phyloP scores from a whole-genome alignment of 75 land plant genomes.

The Picea glauca region DNA sequence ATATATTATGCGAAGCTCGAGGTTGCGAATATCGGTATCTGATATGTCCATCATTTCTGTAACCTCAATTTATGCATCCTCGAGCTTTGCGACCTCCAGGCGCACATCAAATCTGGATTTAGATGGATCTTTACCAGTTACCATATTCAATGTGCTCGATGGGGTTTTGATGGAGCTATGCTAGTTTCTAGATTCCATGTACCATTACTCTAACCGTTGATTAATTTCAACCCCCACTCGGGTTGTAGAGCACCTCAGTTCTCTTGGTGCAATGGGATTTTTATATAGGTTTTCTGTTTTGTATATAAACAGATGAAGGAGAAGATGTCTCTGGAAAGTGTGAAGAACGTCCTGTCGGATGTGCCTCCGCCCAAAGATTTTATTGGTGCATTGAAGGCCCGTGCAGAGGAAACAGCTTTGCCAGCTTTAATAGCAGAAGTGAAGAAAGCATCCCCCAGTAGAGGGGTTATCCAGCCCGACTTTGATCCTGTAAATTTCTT shows the following conservation, averaged over 20 bases:
- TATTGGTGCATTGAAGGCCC: constrained; percentile 33
- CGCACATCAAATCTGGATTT: too few relatives aligned
- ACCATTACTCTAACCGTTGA: too few relatives aligned
- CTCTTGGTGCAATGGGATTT: neutral
- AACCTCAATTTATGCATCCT: too few relatives aligned
- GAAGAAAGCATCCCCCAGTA: constrained; percentile 62
- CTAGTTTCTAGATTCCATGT: neutral
- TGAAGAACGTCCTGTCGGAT: constrained; percentile 24
- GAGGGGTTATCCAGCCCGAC: constrained; percentile 48
- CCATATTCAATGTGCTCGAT: neutral
- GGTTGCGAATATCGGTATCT: too few relatives aligned
- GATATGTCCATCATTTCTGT: too few relatives aligned
- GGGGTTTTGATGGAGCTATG: neutral
- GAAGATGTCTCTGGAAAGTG: constrained; percentile 22
- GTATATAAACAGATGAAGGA: constrained; percentile 42
- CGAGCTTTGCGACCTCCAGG: too few relatives aligned
- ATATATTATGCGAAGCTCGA: too few relatives aligned
- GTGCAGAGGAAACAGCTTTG: constrained; percentile 29
- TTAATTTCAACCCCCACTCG: too few relatives aligned
- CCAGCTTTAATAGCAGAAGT: constrained; percentile 63
- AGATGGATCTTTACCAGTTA: neutral
- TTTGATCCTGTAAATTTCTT: constrained; percentile 44
- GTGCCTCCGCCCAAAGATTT: constrained; percentile 44
- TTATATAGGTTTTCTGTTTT: neutral
- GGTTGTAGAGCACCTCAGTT: too few relatives aligned